These are phyloP conservation scores for Calocera viscosa DNA, from an alignment of 768 basidiomycete species.

Conservation along the genomic window DNA sequence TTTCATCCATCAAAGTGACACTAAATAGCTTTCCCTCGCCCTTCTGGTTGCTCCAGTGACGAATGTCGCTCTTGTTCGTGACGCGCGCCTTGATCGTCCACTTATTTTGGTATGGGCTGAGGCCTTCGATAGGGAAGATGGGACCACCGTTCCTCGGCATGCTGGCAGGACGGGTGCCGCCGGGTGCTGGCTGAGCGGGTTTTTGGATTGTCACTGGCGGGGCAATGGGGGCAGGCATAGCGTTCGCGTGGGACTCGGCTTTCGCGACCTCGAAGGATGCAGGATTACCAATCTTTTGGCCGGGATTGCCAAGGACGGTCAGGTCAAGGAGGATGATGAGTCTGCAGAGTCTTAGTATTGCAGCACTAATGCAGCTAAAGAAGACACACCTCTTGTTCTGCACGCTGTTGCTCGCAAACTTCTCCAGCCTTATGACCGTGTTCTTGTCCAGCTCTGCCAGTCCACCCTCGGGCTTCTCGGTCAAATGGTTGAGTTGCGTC, in stretches of 20 bases:
- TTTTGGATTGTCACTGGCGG: conserved; percentile 17
- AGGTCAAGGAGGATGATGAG: conserved; percentile 70
- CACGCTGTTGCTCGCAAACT: conserved; percentile 69
- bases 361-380: conserved; percentile 5
- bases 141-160: conserved; percentile 24
- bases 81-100: conserved; percentile 98
- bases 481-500: conserved; percentile 70
- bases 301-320: conserved; percentile 39
- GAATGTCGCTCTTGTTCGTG: conserved; percentile 77
- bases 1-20: conserved; percentile 87
- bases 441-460: conserved; percentile 46
- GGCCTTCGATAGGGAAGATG: conserved; percentile 77
- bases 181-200: conserved; percentile 15
- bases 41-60: conserved; percentile 71
- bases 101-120: conserved; percentile 94
- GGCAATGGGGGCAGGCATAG: conserved; percentile 8
- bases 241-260: conserved; percentile 8
- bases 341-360: conserved; percentile 29
- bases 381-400: conserved; percentile 63
- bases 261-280: conserved; percentile 24
- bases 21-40: conserved; percentile 95
- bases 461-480: conserved; percentile 33
- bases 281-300: conserved; percentile 68
- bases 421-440: conserved; percentile 55
- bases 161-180: conserved; percentile 11